Percentiles rank a stretch among this genome's conserved stretches.
phyloP scores from a whole-genome alignment of 306 rosid species.

The Quercus variabilis region DNA sequence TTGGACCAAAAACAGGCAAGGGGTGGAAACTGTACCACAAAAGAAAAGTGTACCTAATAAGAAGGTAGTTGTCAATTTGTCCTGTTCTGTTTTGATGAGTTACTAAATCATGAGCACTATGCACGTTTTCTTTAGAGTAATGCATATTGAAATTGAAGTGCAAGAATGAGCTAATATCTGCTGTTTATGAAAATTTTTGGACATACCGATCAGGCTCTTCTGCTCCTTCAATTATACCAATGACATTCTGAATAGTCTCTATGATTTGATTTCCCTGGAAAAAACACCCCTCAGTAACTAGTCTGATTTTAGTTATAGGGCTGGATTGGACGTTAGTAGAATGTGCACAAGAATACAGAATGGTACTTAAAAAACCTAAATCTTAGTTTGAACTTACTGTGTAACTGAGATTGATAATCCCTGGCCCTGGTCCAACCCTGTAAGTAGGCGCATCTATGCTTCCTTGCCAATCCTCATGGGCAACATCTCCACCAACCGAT shows the following conservation, averaged over 20 bases:
- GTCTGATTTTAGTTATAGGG: not conserved
- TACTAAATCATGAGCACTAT: not conserved
- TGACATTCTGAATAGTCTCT: conserved; percentile 56
- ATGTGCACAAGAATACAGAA: not conserved
- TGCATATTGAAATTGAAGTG: not conserved
- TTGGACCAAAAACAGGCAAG: no score
- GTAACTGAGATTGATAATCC: conserved; percentile 55
- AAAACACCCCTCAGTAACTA: not conserved
- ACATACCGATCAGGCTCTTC: conserved; percentile 77
- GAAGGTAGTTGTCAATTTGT: not conserved
- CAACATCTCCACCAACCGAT: conserved; percentile 54
- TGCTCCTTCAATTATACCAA: conserved; percentile 67
- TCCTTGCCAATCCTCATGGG: conserved; percentile 77
- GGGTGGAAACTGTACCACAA: no score
- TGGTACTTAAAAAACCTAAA: not conserved
- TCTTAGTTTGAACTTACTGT: conserved; percentile 29
- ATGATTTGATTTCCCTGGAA: conserved; percentile 52
- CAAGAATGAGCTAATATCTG: not conserved
- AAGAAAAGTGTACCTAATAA: no score
- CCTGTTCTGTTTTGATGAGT: not conserved
- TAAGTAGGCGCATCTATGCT: conserved; percentile 47
- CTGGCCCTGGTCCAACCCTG: conserved; percentile 76
- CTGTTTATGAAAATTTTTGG: not conserved
- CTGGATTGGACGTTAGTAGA: not conserved
- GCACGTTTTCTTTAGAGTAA: not conserved